Base-by-base conservation (phyloP, 2,329 filamentous ascomycete species). In the Emydomyces testavorans region DNA sequence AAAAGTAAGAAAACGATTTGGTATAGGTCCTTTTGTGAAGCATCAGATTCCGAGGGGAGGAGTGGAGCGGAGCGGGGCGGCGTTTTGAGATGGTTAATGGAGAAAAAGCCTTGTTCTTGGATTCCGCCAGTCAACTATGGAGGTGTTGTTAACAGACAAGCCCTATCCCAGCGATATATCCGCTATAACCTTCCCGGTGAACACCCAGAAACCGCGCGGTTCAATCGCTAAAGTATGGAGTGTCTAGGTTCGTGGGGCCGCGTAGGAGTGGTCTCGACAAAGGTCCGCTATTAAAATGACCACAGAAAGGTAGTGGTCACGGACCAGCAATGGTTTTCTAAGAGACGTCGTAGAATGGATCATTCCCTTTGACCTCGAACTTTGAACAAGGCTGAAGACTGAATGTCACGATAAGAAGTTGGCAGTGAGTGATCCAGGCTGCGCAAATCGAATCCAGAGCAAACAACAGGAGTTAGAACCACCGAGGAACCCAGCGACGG, bases 381-480 rank as follows among this genome's bases (percentile, higher is more conserved):
- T 11, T 20, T 24, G 23, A 6, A 32, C 44, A 24, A 46, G 44
- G 44, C 44, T 46, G 44, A 39, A 8, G 36, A 16, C 36, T 15
- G 13, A 23, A 40, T 40, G 26, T 23, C 26, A 47, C 16, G 45
- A 18, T 40, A 23, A n/a, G n/a, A n/a, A n/a, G n/a, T n/a, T 5
- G 36, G 39, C 44, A 35, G 34, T 46, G 44, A 46, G 35, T 15
- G 18, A 36, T 8, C 6, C 11, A 15, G 28, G 29, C 18, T 43
- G 40, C 26, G 40, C 26, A n/a, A n/a, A 6, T 34, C 26, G 40
- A 11, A 34, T 43, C 40, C 39, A 11, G 8, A 29, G 28, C 15
- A 43, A 43, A 43, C 15, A 21, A n/a, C n/a, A n/a, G n/a, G n/a
- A n/a, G n/a, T n/a, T n/a, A n/a, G n/a, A n/a, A n/a, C n/a, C n/a